Evolutionary conservation across 495 filamentous ascomycete species (phyloP).

Genomic region (Neurospora tetrasperma): DNA sequence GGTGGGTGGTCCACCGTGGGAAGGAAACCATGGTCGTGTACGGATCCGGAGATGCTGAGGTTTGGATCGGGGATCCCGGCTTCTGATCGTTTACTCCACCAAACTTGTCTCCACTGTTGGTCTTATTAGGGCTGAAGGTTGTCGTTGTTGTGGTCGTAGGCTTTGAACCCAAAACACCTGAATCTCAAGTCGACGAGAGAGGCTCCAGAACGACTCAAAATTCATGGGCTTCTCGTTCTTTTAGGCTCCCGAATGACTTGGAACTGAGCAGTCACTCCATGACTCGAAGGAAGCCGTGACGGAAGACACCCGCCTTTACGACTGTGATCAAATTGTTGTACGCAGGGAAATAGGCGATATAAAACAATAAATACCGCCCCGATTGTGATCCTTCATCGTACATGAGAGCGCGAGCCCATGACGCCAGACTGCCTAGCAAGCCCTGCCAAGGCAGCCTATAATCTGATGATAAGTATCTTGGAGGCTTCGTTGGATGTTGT

Average conservation of each 20-base stretch:
- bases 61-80: background rate
- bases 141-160: background rate
- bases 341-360: background rate
- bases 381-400: background rate
- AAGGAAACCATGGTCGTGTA: slow-evolving; percentile 9
- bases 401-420: background rate
- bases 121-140: background rate
- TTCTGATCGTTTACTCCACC: background rate
- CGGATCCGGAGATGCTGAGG: background rate
- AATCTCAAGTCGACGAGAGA: background rate
- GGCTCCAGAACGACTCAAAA: background rate
- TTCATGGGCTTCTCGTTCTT: background rate
- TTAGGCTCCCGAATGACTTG: background rate
- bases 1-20: slow-evolving; percentile 23
- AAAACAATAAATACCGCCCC: background rate
- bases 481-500: background rate
- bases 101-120: background rate
- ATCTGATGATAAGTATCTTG: background rate
- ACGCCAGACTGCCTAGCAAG: background rate
- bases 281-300: background rate
- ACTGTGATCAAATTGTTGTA: background rate
- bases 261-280: background rate
- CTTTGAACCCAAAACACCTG: background rate
- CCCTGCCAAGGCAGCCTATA: background rate
- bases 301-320: background rate